These are phyloP conservation scores for Paramyrothecium roridum DNA, from an alignment of 2,329 filamentous ascomycete species.

Conservation along the genomic window DNA sequence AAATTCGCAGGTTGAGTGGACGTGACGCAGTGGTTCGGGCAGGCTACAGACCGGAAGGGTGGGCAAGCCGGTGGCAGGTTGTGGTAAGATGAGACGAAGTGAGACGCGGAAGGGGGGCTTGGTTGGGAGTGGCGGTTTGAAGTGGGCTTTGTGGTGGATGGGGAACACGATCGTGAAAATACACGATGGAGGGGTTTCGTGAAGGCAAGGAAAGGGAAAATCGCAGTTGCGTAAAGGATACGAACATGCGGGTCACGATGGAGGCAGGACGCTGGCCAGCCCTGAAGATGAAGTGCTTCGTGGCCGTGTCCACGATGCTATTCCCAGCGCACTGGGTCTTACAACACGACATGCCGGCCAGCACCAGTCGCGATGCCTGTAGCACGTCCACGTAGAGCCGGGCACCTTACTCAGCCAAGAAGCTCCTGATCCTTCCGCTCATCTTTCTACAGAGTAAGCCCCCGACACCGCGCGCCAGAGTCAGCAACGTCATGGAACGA, in stretches of 20 bases:
- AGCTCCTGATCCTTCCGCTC: neutral
- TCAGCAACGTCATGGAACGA: neutral
- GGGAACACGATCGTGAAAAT: too few species aligned
- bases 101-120: neutral
- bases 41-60: neutral
- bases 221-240: too few species aligned
- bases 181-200: too few species aligned
- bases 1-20: neutral
- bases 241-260: neutral
- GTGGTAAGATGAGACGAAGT: slow-evolving; percentile 3
- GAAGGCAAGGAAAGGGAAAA: too few species aligned
- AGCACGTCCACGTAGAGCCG: too few species aligned
- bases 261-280: neutral
- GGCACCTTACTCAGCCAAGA: neutral
- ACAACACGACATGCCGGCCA: neutral
- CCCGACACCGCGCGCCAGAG: neutral
- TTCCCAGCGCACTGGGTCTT: neutral
- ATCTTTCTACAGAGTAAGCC: neutral
- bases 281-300: neutral
- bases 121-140: neutral
- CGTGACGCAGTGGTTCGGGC: neutral
- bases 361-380: too few species aligned
- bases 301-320: neutral
- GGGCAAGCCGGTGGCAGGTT: slow-evolving; percentile 1
- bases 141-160: neutral